phyloP scores from a whole-genome alignment of 495 filamentous ascomycete genomes.

The Penicillium argentinense region DNA sequence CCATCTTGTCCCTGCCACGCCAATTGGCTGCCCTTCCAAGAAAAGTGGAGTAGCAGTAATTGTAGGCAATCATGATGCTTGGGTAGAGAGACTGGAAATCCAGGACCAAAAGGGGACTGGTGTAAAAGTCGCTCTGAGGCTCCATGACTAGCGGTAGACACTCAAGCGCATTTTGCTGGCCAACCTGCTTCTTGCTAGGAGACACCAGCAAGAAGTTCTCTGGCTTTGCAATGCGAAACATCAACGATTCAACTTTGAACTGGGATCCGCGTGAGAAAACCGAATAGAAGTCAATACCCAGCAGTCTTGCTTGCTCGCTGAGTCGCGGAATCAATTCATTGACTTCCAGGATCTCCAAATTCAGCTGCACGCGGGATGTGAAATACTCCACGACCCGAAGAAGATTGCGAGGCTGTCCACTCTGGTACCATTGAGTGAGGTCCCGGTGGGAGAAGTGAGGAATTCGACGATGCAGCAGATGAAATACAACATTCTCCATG shows the following conservation, averaged over 20 bases:
- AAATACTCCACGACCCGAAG: constrained; percentile 79
- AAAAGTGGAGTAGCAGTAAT: constrained; percentile 98
- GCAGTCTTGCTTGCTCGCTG: constrained; percentile 89
- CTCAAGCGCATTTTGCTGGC: constrained; percentile 90
- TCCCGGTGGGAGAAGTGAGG: constrained; percentile 81
- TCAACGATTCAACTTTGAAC: constrained; percentile 97
- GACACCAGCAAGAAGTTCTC: constrained; percentile 92
- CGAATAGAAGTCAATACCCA: constrained; percentile 94
- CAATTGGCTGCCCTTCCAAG: constrained; percentile 81
- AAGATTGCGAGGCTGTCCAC: constrained; percentile 63
- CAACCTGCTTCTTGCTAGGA: constrained; percentile 87
- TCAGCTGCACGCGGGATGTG: constrained; percentile 69
- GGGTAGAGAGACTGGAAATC: constrained; percentile 98
- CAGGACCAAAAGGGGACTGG: constrained; percentile 81
- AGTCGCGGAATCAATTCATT: constrained; percentile 88
- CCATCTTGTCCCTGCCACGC: constrained; percentile 93
- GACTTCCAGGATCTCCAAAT: constrained; percentile 86
- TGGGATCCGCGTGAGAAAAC: constrained; percentile 93
- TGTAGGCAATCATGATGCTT: constrained; percentile 98
- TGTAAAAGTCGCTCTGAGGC: constrained; percentile 92
- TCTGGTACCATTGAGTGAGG: constrained; percentile 79
- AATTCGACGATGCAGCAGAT: constrained; percentile 85
- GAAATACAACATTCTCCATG: constrained; percentile 95
- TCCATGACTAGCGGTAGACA: constrained; percentile 97
- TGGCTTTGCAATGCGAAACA: constrained; percentile 98